Evolutionary conservation across 2,329 filamentous ascomycete genomes (phyloP).

Genomic region (Cercospora zeina): DNA sequence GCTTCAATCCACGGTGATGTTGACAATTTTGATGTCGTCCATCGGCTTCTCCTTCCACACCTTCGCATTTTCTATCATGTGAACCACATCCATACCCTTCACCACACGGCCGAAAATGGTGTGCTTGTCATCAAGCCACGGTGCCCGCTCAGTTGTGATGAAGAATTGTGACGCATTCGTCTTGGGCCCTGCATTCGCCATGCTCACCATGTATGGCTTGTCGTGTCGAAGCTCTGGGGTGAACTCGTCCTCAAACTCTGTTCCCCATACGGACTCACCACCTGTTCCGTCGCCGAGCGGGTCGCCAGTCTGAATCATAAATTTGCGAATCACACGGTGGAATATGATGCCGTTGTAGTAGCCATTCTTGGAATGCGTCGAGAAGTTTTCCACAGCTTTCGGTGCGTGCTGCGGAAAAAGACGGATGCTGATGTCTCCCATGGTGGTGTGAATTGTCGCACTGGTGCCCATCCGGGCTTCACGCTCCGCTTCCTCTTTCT

Average conservation of each 20-base stretch:
- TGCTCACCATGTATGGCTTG: constrained; percentile 92
- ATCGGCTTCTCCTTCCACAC: constrained; percentile 91
- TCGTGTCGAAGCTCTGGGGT: constrained; percentile 80
- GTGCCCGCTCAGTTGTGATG: constrained; percentile 95
- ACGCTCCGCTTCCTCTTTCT: constrained; percentile 57
- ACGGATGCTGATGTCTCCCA: constrained; percentile 90
- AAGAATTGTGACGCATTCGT: constrained; percentile 98
- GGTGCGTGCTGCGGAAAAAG: constrained; percentile 92
- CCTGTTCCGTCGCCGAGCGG: constrained; percentile 86
- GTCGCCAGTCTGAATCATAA: constrained; percentile 94
- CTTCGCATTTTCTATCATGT: constrained; percentile 89
- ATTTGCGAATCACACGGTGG: constrained; percentile 94
- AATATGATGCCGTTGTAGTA: constrained; percentile 99
- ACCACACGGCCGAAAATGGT: constrained; percentile 92
- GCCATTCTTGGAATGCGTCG: constrained; percentile 80
- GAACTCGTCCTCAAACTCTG: constrained; percentile 90
- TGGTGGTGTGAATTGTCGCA: constrained; percentile 86
- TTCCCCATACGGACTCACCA: constrained; percentile 90
- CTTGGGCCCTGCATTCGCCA: constrained; percentile 95
- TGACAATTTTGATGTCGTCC: constrained; percentile 96
- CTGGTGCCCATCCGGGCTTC: constrained; percentile 71
- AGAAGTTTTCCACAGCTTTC: constrained; percentile 95
- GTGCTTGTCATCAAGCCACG: constrained; percentile 94
- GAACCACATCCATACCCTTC: constrained; percentile 88
- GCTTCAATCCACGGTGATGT: constrained; percentile 55